phyloP scores from a whole-genome alignment of 148 eudicot species.

The Agrostemma githago region DNA sequence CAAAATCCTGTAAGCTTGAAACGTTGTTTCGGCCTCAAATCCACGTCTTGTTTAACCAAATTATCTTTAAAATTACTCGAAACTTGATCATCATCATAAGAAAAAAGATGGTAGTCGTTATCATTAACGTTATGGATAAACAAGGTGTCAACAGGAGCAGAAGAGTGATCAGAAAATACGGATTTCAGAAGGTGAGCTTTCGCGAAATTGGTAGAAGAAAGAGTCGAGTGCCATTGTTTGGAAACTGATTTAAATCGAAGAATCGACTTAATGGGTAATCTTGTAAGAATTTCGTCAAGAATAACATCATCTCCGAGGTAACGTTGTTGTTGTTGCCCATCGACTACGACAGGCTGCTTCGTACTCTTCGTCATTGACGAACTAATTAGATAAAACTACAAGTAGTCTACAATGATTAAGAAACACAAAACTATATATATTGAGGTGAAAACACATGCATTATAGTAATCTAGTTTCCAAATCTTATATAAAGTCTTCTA shows the following conservation, averaged over 20 bases:
- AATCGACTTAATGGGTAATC: constrained; percentile 7
- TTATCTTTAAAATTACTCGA: background rate
- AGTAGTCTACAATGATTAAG: background rate
- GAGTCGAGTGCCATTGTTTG: constrained; percentile 20
- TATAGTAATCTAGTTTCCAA: too few relatives aligned
- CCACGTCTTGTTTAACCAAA: background rate
- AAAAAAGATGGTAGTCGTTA: too few relatives aligned
- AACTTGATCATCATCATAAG: too few relatives aligned
- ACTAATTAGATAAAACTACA: too few relatives aligned
- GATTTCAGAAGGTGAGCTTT: background rate
- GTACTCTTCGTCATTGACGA: background rate
- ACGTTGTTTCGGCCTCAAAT: background rate
- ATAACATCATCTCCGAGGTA: constrained; percentile 13
- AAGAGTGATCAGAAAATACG: background rate
- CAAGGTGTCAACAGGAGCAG: too few relatives aligned
- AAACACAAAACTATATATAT: background rate
- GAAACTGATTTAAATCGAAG: constrained; percentile 17
- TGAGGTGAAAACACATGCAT: too few relatives aligned
- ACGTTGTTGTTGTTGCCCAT: background rate
- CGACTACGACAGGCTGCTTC: background rate
- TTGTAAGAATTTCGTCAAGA: constrained; percentile 7
- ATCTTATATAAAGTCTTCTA: too few relatives aligned
- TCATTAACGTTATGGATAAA: background rate
- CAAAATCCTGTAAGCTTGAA: background rate
- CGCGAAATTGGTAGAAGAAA: constrained; percentile 18